Evolutionary conservation across 257 asterid species (phyloP), one percentile per base, ranked within the genome.

Genomic region (Petrea volubilis): DNA sequence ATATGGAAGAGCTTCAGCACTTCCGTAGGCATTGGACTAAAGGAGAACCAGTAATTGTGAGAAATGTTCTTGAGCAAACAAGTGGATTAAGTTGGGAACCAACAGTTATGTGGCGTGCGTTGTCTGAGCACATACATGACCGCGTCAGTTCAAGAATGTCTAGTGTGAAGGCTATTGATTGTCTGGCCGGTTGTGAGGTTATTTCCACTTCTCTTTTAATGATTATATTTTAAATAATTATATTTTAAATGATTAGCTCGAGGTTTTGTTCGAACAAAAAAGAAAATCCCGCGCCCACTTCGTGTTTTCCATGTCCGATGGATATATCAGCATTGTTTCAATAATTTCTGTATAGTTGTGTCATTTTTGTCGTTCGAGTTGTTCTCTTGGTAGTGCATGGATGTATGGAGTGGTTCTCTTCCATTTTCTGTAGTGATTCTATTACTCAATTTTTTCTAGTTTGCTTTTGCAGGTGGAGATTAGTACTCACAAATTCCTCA

Each of bases 31-130:
- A 91, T 65, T 94, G 99, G 99, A 78, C 79, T 78, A 84, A 72
- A 74, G 99, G 99, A 70, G 95, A 94, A 73, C 99, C 98, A 3
- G 88, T 94, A 9, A 88, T 91, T 70, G 92, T 94, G 11, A 85
- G 62, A 77, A 83, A 88, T 57, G 92, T 84, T 75, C 92, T 91
- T 46, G 90, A 85, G 71, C 89, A 79, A 58, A 78, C 97, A 3
- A 84, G 84, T 50, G 93, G 98, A 3, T 74, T 94, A 68, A 94
- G 99, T 71, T 94, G 99, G 99, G 98, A 91, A 73, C 99, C 99
- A 17, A 80, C 79, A 95, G 99, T 94, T 47, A 91, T 94, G 97
- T 87, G 87, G 96, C 98, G 99, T 55, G 97, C 97, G 43, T 72
- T 94, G 79, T 79, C 89, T 51, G 95, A 85, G 79, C 84, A 74